Evolutionary conservation across 163 green algal genomes (phyloP).

Genomic region (Coccomyxa subellipsoidea): DNA sequence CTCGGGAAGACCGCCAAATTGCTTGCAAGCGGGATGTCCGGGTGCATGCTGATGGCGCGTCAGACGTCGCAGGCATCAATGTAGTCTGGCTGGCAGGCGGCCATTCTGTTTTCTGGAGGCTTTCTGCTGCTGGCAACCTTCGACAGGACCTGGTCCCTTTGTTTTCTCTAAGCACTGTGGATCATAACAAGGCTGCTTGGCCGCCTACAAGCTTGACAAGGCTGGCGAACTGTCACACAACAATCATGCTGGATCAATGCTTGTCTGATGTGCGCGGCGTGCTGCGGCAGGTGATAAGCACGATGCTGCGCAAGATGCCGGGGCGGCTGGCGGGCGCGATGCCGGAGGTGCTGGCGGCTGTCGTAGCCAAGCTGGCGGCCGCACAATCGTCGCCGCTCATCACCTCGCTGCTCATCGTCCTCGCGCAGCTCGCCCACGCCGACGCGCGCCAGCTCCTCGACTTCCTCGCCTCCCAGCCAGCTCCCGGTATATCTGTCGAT

Average conservation of each 20-base stretch:
- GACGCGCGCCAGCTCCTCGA: slow-evolving; percentile 47
- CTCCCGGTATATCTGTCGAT: slow-evolving; percentile 19
- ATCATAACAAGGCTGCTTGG: no score
- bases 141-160: no score
- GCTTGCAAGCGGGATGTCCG: no score
- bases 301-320: slow-evolving; percentile 40
- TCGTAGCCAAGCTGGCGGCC: slow-evolving; percentile 32
- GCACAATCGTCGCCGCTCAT: slow-evolving; percentile 48
- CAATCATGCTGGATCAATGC: no score
- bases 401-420: slow-evolving; percentile 51
- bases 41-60: no score
- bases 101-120: no score
- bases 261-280: neutral
- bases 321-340: slow-evolving; percentile 31
- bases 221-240: no score
- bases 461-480: slow-evolving; percentile 35
- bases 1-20: neutral
- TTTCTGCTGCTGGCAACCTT: no score
- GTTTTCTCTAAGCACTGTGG: no score
- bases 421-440: slow-evolving; percentile 45
- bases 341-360: neutral
- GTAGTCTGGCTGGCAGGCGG: no score
- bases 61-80: no score
- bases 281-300: neutral
- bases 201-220: no score